Evolutionary conservation across 2,329 filamentous ascomycete genomes (phyloP).

Genomic region (Colletotrichum sp.): DNA sequence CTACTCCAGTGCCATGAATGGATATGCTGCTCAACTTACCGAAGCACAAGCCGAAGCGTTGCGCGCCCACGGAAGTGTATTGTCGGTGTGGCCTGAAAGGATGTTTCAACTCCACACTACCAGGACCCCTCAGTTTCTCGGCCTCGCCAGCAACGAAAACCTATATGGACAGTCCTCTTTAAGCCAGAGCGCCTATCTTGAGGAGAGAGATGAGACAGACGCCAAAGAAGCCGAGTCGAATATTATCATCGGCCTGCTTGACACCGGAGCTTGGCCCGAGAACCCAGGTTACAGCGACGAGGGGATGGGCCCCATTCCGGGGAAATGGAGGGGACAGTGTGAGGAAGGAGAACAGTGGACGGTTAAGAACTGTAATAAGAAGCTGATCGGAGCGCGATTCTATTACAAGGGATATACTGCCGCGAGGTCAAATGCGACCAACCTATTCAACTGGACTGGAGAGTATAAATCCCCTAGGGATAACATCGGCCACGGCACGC

Average conservation of each 20-base stretch:
- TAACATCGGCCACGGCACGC: background rate
- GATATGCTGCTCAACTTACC: background rate
- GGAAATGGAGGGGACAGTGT: constrained; percentile 13
- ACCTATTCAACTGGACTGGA: background rate
- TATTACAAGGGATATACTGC: constrained; percentile 5
- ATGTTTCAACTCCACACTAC: constrained; percentile 7
- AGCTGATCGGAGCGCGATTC: constrained; percentile 16
- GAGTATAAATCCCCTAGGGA: background rate
- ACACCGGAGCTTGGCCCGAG: constrained; percentile 21
- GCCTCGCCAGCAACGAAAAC: background rate
- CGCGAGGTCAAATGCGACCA: background rate
- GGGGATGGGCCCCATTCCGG: constrained; percentile 7
- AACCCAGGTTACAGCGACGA: constrained; percentile 17
- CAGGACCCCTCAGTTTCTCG: constrained; percentile 13
- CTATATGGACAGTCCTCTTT: background rate
- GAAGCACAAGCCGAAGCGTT: background rate
- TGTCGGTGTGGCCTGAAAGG: background rate
- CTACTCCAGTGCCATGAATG: background rate
- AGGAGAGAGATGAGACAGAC: background rate
- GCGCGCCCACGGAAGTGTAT: background rate
- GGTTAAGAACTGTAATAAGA: constrained; percentile 12
- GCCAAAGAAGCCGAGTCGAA: background rate
- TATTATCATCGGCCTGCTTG: constrained; percentile 16
- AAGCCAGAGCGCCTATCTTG: background rate
- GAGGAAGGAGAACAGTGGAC: constrained; percentile 7